Evolutionary conservation across 768 basidiomycete species (phyloP).

Genomic region (Tubosaeta sp.): DNA sequence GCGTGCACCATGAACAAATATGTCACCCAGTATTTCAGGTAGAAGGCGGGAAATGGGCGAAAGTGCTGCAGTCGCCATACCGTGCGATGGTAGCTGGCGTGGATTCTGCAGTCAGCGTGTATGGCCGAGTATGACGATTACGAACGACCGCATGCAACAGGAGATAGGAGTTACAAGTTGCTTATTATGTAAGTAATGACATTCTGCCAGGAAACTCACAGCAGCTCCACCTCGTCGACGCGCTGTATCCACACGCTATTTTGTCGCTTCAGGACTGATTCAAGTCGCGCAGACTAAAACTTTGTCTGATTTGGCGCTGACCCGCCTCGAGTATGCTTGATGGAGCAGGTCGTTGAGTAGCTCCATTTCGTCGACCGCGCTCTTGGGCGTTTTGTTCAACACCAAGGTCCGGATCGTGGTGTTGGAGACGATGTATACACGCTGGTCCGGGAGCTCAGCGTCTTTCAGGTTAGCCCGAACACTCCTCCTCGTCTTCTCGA

Average conservation of each 20-base stretch:
- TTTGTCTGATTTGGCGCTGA: neutral
- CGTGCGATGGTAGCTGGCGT: no score
- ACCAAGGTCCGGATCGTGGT: conserved; percentile 11
- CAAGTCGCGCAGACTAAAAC: neutral
- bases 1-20: no score
- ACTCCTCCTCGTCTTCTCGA: conserved; percentile 18
- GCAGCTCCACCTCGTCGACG: no score
- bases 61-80: no score
- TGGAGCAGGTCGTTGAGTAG: conserved; percentile 4
- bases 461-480: conserved; percentile 16
- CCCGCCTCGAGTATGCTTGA: neutral
- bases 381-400: conserved; percentile 12
- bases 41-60: no score
- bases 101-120: no score
- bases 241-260: neutral
- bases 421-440: conserved; percentile 27
- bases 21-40: no score
- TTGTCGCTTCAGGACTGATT: neutral
- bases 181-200: no score
- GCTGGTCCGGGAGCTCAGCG: conserved; percentile 19
- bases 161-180: no score
- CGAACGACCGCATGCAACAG: no score
- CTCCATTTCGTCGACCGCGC: conserved; percentile 21
- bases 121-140: no score
- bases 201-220: no score